These are phyloP conservation scores for Fusarium floridanum DNA, from an alignment of 2,329 filamentous ascomycete genomes.

Conservation along the genomic window DNA sequence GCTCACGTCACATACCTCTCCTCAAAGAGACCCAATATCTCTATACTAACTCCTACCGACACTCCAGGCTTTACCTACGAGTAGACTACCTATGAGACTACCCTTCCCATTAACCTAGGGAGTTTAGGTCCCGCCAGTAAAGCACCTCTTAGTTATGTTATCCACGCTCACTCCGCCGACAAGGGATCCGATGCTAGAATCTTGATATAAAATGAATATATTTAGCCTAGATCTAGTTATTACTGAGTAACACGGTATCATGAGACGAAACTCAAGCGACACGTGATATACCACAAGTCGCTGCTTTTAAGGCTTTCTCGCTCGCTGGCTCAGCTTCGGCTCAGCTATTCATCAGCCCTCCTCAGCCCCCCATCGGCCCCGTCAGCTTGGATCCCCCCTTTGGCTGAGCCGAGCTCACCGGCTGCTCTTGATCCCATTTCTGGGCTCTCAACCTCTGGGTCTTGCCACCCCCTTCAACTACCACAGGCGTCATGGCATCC, in stretches of 20 bases:
- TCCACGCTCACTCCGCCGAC: slow-evolving; percentile 50
- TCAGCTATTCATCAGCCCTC: slow-evolving; percentile 1
- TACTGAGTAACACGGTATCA: neutral
- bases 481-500: slow-evolving; percentile 2
- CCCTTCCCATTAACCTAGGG: slow-evolving; percentile 27
- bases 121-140: slow-evolving; percentile 39
- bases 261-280: slow-evolving; percentile 7
- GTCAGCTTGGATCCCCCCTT: neutral
- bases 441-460: slow-evolving; percentile 2
- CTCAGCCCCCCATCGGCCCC: neutral
- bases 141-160: slow-evolving; percentile 46
- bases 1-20: slow-evolving; percentile 27
- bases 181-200: slow-evolving; percentile 55
- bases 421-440: slow-evolving; percentile 1
- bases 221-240: neutral
- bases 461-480: neutral
- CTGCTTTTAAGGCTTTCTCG: neutral
- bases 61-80: slow-evolving; percentile 19
- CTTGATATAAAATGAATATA: neutral
- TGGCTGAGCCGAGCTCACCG: neutral
- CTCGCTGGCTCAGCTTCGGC: slow-evolving; percentile 2
- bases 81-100: slow-evolving; percentile 36
- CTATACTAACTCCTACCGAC: slow-evolving; percentile 23
- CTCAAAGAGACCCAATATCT: slow-evolving; percentile 19
- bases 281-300: neutral